phyloP scores from a whole-genome alignment of 768 basidiomycete species.

The Leccinum longicurvipes region DNA sequence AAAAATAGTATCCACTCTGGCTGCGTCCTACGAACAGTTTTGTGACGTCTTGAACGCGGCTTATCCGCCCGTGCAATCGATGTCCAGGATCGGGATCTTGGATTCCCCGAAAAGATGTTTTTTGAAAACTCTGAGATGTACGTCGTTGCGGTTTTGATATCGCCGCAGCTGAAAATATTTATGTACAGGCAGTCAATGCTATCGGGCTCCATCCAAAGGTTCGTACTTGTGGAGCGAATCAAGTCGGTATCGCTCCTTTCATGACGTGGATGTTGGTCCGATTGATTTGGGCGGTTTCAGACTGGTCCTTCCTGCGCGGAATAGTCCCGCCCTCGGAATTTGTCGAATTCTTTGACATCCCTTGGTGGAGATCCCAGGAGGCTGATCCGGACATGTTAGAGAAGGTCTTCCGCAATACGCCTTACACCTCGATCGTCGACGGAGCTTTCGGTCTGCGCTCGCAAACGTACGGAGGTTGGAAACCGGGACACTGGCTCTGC shows the following conservation, averaged over 20 bases:
- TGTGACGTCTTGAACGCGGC: background rate
- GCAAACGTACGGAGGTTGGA: constrained; percentile 3
- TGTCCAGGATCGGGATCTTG: background rate
- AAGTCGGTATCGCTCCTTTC: constrained; percentile 5
- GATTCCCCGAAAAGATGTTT: background rate
- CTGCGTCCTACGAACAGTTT: constrained; percentile 11
- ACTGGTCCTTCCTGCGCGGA: constrained; percentile 17
- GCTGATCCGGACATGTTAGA: background rate
- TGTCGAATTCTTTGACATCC: constrained; percentile 10
- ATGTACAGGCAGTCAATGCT: constrained; percentile 4
- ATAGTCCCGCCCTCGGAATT: constrained; percentile 10
- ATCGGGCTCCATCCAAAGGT: background rate
- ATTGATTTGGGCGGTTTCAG: constrained; percentile 1
- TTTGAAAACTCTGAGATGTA: constrained; percentile 5
- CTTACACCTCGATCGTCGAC: constrained; percentile 6
- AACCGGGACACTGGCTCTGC: constrained; percentile 12
- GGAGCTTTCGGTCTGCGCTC: constrained; percentile 3
- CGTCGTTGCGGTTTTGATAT: background rate
- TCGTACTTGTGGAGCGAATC: constrained; percentile 11
- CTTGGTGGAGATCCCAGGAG: constrained; percentile 14
- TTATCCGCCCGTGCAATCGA: background rate
- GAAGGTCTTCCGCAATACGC: constrained; percentile 1
- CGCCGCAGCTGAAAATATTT: background rate
- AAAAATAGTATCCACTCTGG: constrained; percentile 5
- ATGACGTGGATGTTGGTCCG: background rate